These are phyloP conservation scores for Gastrolobium villosum DNA, from an alignment of 306 rosid genomes.

Conservation along the genomic window DNA sequence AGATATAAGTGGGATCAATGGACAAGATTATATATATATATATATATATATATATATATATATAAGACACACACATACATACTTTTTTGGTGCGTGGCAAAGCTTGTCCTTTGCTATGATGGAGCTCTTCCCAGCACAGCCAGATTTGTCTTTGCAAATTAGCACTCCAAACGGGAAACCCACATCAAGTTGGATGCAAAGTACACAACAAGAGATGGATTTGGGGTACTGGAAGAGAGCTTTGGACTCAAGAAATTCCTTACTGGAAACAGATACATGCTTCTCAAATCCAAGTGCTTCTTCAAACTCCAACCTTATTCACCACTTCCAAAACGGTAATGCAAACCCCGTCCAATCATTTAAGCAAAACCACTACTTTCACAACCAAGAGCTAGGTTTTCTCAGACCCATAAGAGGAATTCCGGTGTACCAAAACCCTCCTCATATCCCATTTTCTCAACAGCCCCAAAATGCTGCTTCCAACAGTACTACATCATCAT, in stretches of 20 bases:
- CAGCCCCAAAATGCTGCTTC: too few species aligned
- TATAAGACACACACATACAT: too few species aligned
- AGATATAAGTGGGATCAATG: too few species aligned
- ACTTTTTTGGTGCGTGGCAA: constrained; percentile 4
- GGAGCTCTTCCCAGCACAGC: constrained; percentile 99
- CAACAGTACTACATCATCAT: constrained; percentile 57
- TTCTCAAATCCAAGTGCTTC: constrained; percentile 58
- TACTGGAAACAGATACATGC: constrained; percentile 51
- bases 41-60: too few species aligned
- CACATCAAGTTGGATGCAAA: constrained; percentile 72
- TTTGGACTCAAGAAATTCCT: constrained; percentile 69
- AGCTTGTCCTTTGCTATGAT: constrained; percentile 36
- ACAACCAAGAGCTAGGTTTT: constrained; percentile 71
- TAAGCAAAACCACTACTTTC: constrained; percentile 52
- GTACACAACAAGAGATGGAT: constrained; percentile 68
- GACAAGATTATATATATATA: too few species aligned
- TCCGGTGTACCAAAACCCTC: constrained; percentile 87
- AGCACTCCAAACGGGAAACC: constrained; percentile 89
- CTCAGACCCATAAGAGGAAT: constrained; percentile 94
- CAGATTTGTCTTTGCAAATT: constrained; percentile 97
- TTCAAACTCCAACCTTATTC: constrained; percentile 42
- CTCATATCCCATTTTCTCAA: constrained; percentile 68
- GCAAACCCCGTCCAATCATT: constrained; percentile 53
- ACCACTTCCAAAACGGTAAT: constrained; percentile 47
- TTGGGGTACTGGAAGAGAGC: constrained; percentile 95